Conservation (phyloP, 768 basidiomycete genomes). For the Pulveroboletus frians region DNA sequence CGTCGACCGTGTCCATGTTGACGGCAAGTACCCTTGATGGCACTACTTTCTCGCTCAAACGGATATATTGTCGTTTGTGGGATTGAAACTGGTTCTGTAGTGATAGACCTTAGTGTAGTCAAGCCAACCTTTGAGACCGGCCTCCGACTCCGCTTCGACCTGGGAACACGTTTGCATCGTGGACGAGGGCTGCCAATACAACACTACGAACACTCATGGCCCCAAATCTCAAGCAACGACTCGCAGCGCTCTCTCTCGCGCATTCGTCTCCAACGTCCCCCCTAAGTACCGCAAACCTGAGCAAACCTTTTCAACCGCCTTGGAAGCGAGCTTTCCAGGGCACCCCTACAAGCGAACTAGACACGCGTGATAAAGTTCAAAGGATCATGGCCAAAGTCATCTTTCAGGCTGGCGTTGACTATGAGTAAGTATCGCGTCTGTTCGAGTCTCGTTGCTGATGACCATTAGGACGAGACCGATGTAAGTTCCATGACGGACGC, state of each 20-base stretch:
- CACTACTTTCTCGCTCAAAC: no score
- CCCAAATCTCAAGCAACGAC: conserved; percentile 58
- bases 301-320: conserved; percentile 45
- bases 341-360: conserved; percentile 22
- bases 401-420: conserved; percentile 87
- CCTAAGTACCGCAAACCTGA: conserved; percentile 17
- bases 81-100: no score
- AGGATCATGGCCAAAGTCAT: conserved; percentile 68
- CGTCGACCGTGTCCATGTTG: no score
- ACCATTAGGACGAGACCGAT: conserved; percentile 74
- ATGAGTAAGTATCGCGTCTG: conserved; percentile 55
- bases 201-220: no score
- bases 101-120: no score
- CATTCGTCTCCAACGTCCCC: conserved; percentile 44
- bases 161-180: neutral
- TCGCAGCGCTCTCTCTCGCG: conserved; percentile 56
- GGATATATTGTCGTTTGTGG: no score
- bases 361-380: conserved; percentile 45
- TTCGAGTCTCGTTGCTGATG: conserved; percentile 9
- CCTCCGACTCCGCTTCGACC: no score
- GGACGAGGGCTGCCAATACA: no score
- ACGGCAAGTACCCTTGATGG: no score
- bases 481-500: conserved; percentile 40
- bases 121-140: no score
- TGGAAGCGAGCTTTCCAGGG: conserved; percentile 43